These are phyloP conservation scores for Fusarium siculi DNA, from an alignment of 2,329 filamentous ascomycete genomes.

Conservation along the genomic window DNA sequence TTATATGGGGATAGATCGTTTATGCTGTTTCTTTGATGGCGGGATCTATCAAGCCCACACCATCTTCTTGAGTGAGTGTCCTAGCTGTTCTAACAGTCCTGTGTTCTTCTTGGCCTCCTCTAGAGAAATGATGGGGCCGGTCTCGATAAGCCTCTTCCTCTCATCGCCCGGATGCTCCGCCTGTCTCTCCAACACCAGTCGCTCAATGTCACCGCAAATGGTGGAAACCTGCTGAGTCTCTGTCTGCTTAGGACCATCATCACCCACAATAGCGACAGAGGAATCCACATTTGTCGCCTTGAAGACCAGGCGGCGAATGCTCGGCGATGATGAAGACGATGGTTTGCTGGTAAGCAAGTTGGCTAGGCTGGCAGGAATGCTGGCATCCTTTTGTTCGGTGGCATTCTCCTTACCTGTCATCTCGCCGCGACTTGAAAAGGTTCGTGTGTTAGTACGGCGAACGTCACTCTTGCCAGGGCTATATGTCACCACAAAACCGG, in stretches of 20 bases:
- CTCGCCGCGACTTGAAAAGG: constrained; percentile 67
- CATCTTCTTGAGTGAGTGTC: constrained; percentile 91
- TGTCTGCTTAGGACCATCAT: constrained; percentile 56
- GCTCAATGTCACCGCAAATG: constrained; percentile 81
- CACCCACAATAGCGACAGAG: constrained; percentile 63
- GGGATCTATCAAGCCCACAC: constrained; percentile 74
- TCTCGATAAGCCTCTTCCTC: constrained; percentile 61
- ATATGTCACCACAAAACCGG: constrained; percentile 86
- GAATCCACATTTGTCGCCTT: constrained; percentile 57
- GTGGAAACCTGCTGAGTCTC: constrained; percentile 67
- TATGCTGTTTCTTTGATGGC: constrained; percentile 21
- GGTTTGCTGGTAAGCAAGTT: constrained; percentile 56
- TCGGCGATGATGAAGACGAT: constrained; percentile 12
- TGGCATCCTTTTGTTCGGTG: constrained; percentile 33
- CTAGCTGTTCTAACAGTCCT: constrained; percentile 84
- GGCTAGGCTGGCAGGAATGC: constrained; percentile 51
- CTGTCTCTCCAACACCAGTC: constrained; percentile 66
- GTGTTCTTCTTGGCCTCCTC: constrained; percentile 89
- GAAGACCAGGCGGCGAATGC: constrained; percentile 29
- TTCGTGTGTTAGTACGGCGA: constrained; percentile 85
- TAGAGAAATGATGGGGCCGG: constrained; percentile 80
- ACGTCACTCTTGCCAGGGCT: constrained; percentile 76
- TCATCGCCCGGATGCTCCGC: constrained; percentile 55
- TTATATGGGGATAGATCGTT: constrained; percentile 6
- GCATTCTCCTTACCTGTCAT: constrained; percentile 41